Conservation (phyloP, 1,284 basidiomycete genomes). For the Ganoderma leucocontextum region DNA sequence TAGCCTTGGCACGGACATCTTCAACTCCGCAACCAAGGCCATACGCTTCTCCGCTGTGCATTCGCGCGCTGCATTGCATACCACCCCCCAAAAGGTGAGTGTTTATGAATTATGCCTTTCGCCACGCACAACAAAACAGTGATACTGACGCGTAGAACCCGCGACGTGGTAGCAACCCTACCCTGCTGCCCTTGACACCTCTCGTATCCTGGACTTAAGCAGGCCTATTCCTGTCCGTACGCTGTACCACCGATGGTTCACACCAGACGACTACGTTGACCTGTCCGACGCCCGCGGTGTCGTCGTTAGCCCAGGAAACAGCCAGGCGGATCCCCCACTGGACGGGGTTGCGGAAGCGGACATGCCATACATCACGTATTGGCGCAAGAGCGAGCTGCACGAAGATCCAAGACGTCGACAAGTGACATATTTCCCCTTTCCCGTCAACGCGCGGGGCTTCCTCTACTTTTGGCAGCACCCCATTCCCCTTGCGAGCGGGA, state of each 20-base stretch:
- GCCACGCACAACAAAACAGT: background rate
- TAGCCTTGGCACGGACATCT: background rate
- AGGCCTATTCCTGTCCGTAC: slow-evolving; percentile 17
- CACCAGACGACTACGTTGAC: slow-evolving; percentile 19
- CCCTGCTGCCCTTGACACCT: background rate
- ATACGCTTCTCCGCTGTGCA: background rate
- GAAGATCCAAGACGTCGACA: background rate
- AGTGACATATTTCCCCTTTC: slow-evolving; percentile 23
- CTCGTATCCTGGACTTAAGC: background rate
- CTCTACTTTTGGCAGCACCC: slow-evolving; percentile 21
- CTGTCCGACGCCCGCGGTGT: slow-evolving; percentile 19
- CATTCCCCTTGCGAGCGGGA: slow-evolving; percentile 15
- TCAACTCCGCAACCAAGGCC: background rate
- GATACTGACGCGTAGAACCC: background rate
- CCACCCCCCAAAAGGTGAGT: background rate
- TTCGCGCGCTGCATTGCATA: background rate
- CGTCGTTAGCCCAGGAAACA: background rate
- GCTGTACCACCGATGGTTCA: slow-evolving; percentile 9
- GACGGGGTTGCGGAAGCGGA: background rate
- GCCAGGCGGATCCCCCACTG: background rate
- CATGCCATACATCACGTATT: slow-evolving; percentile 17
- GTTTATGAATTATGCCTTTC: background rate
- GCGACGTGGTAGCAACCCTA: background rate
- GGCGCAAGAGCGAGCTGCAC: background rate
- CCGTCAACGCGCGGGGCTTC: slow-evolving; percentile 24